These are phyloP conservation scores for Prunus fruticosa DNA, from an alignment of 306 rosid genomes.

Conservation along the genomic window DNA sequence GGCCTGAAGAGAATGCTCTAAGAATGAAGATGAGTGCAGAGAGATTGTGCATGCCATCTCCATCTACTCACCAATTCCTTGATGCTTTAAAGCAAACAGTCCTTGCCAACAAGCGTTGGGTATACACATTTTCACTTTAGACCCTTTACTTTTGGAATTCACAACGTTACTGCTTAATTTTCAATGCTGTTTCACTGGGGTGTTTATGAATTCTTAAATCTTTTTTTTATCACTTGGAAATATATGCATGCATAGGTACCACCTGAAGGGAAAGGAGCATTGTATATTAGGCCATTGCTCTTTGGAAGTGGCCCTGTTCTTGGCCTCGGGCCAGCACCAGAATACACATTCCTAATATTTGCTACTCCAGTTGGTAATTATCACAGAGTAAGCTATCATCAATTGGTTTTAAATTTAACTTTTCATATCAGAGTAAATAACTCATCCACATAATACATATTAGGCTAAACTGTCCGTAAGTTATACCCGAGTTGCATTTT, in stretches of 20 bases:
- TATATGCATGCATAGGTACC: constrained; percentile 35
- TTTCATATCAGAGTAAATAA: too few relatives aligned
- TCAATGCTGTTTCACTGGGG: neutral
- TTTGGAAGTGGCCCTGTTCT: constrained; percentile 56
- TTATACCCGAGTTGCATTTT: too few relatives aligned
- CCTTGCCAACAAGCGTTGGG: constrained; percentile 65
- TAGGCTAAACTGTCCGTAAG: too few relatives aligned
- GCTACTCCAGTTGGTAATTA: constrained; percentile 49
- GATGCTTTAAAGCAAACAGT: constrained; percentile 55
- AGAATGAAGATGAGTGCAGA: constrained; percentile 64
- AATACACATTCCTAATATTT: constrained; percentile 46
- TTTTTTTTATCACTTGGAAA: neutral
- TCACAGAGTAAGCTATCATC: constrained; percentile 33
- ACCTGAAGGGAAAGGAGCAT: constrained; percentile 58
- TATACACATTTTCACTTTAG: neutral
- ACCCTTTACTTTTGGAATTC: neutral
- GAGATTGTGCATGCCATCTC: constrained; percentile 64
- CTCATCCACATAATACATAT: too few relatives aligned
- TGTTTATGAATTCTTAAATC: too few relatives aligned
- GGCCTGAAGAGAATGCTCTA: constrained; percentile 55
- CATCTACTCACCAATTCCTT: constrained; percentile 51
- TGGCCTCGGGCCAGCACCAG: constrained; percentile 48
- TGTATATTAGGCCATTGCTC: constrained; percentile 66
- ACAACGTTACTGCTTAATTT: too few relatives aligned
- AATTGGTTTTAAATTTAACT: too few relatives aligned